These are phyloP conservation scores for Chlamydomonas eustigma DNA, from an alignment of 139 green algal genomes.

Conservation along the genomic window DNA sequence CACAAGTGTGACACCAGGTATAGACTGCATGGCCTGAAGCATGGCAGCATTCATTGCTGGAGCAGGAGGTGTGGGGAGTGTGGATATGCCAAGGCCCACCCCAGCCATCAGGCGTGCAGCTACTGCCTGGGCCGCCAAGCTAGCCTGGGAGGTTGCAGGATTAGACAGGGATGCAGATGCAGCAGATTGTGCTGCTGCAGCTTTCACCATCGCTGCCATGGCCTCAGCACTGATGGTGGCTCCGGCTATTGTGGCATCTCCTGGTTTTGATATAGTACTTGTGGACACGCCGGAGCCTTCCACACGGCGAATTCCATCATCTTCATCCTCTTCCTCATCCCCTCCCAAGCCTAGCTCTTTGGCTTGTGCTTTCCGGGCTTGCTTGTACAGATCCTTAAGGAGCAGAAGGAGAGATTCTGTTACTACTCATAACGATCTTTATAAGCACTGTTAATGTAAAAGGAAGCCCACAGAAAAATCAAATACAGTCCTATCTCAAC, in stretches of 20 bases:
- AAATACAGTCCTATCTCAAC: no score
- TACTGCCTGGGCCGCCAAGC: constrained; percentile 16
- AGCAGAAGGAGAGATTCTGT: no score
- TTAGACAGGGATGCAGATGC: constrained; percentile 6
- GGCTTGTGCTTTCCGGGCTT: constrained; percentile 42
- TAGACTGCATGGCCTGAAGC: neutral
- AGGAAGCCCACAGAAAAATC: no score
- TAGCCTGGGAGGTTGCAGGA: constrained; percentile 7
- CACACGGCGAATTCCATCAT: constrained; percentile 10
- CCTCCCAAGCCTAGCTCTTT: constrained; percentile 50
- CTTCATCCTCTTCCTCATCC: constrained; percentile 48
- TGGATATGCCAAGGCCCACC: neutral
- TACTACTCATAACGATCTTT: no score
- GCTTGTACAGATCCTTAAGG: constrained; percentile 46
- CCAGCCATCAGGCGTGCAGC: constrained; percentile 9
- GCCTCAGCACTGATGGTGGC: constrained; percentile 20
- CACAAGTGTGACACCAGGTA: neutral
- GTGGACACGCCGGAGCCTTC: constrained; percentile 6
- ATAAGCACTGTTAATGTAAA: no score
- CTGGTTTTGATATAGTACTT: neutral
- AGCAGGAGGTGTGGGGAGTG: neutral
- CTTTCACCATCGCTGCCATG: constrained; percentile 23
- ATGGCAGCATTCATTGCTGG: neutral
- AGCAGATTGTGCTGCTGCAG: constrained; percentile 14
- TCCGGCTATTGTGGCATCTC: neutral